These are phyloP conservation scores for Centrapalus pauciflorus DNA, from an alignment of 129 eudicot species.

Conservation along the genomic window DNA sequence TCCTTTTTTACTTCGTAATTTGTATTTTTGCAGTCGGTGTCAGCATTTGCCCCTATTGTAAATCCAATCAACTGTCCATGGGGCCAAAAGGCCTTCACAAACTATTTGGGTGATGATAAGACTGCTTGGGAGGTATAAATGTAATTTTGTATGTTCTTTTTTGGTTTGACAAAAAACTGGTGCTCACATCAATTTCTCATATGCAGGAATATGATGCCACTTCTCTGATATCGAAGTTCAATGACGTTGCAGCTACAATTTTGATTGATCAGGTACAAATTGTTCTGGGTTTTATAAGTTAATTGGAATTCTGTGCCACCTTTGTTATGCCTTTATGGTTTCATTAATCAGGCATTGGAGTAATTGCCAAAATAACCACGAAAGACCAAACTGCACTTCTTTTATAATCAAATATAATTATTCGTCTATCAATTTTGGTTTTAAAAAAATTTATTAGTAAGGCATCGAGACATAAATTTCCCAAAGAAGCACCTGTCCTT, in stretches of 20 bases:
- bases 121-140: conserved; percentile 86
- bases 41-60: conserved; percentile 89
- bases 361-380: background rate
- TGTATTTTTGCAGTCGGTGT: conserved; percentile 63
- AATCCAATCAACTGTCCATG: conserved; percentile 90
- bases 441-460: background rate
- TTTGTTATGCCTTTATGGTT: background rate
- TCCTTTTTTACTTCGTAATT: background rate
- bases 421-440: background rate
- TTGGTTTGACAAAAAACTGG: background rate
- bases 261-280: conserved; percentile 83
- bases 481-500: background rate
- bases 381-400: background rate
- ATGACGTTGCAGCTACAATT: conserved; percentile 72
- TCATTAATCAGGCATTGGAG: background rate
- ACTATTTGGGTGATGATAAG: conserved; percentile 81
- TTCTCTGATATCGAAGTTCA: conserved; percentile 65
- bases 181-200: conserved; percentile 5
- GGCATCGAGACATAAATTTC: background rate
- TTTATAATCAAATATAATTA: background rate
- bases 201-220: conserved; percentile 97
- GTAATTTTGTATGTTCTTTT: background rate
- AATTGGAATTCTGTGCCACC: background rate
- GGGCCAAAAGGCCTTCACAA: conserved; percentile 97
- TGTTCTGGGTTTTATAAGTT: background rate